These are phyloP conservation scores for Candida insectorum DNA, from an alignment of 805 yeast species.

Conservation along the genomic window DNA sequence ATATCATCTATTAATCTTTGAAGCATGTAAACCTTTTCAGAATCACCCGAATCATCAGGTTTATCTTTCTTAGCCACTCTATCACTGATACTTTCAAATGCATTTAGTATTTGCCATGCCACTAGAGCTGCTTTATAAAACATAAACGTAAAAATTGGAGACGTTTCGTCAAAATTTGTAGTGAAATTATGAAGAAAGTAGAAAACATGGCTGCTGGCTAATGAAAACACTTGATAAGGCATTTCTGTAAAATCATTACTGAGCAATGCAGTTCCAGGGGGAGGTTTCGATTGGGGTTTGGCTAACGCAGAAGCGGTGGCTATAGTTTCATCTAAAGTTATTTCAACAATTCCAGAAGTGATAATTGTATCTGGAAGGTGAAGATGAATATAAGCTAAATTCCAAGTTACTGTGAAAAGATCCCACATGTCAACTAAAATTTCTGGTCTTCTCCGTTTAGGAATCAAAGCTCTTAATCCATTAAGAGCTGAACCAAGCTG, in stretches of 20 bases:
- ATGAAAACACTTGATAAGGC: not conserved
- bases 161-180: not conserved
- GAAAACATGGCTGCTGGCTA: not conserved
- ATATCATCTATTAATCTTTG: slow-evolving; percentile 1
- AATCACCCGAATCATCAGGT: not conserved
- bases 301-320: slow-evolving; percentile 2
- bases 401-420: not conserved
- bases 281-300: slow-evolving; percentile 1
- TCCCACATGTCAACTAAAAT: slow-evolving; percentile 1
- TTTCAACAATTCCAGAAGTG: slow-evolving; percentile 1
- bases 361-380: slow-evolving; percentile 2
- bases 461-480: slow-evolving; percentile 1
- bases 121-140: slow-evolving; percentile 2
- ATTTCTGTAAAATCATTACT: slow-evolving; percentile 1
- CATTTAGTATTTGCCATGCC: slow-evolving; percentile 2
- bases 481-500: slow-evolving; percentile 1
- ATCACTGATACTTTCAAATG: not conserved
- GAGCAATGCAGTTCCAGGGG: slow-evolving; percentile 2
- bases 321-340: slow-evolving; percentile 1
- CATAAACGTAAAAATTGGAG: slow-evolving; percentile 1
- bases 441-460: not conserved
- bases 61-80: not conserved
- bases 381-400: slow-evolving; percentile 1
- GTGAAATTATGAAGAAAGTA: slow-evolving; percentile 1
- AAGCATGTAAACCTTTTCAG: slow-evolving; percentile 1